Conservation (phyloP, 768 basidiomycete species). For the Kwoniella sp. region DNA sequence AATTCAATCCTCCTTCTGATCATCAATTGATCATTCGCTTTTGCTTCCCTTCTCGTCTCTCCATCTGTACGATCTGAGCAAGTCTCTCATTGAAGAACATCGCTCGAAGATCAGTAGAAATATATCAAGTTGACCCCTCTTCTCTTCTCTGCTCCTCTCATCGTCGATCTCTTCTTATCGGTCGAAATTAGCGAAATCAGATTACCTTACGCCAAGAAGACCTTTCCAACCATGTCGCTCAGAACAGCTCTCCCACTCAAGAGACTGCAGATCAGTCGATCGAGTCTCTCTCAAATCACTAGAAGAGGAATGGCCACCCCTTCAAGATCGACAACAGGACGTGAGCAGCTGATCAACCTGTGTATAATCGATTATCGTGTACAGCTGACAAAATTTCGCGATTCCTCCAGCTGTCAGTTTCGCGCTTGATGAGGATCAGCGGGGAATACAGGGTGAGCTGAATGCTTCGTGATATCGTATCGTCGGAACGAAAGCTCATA, state of each 20-base stretch:
- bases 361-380: background rate
- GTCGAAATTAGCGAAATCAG: too few species aligned
- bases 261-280: background rate
- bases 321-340: slow-evolving; percentile 2
- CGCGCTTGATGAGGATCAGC: slow-evolving; percentile 55
- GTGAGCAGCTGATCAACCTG: slow-evolving; percentile 2
- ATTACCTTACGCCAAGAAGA: background rate
- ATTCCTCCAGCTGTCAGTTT: slow-evolving; percentile 42
- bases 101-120: too few species aligned
- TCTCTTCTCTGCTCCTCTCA: too few species aligned
- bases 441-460: slow-evolving; percentile 49
- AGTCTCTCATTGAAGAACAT: too few species aligned
- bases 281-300: background rate
- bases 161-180: too few species aligned
- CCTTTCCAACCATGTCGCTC: slow-evolving; percentile 1
- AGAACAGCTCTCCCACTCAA: slow-evolving; percentile 1
- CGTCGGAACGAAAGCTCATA: background rate
- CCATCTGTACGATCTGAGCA: too few species aligned
- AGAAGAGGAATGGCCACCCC: slow-evolving; percentile 11
- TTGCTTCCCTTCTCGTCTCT: too few species aligned
- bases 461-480: too few species aligned
- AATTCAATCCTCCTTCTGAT: too few species aligned
- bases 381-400: background rate
- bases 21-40: too few species aligned
- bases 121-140: too few species aligned